Evolutionary conservation across 768 basidiomycete genomes (phyloP), one percentile per base, ranked within the genome.

Genomic region (Agrocybe praecox): DNA sequence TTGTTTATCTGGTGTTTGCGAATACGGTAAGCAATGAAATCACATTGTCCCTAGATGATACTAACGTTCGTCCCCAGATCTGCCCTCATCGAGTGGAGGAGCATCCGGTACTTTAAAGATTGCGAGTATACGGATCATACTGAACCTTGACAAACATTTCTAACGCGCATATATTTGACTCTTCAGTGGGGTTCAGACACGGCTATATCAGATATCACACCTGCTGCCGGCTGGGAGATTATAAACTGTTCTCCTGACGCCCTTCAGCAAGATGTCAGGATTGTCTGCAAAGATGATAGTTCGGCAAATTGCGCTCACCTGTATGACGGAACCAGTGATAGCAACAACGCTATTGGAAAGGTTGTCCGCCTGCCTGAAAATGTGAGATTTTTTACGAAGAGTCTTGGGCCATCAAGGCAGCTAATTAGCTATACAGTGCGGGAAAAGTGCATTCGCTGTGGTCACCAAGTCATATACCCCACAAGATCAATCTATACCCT

Each of bases 161-260:
- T 17, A 24, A 8, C 44, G 2, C 15, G 23, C n/a, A 22, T 24
- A 24, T n/a, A 32, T 42, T 22, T 23, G 42, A 33, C 33, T 6
- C 33, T 32, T 24, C 32, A 78, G 79, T 79, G 74, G 76, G 76
- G 76, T 4, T 55, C 72, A 6, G 32, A 63, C 2, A 61, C 62
- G 43, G 67, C 75, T 7, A 79, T 79, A 18, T 72, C 76, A 6
- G 79, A 80, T 57, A 74, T 80, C 36, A 79, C 79, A 2, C 56
- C 72, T 21, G 78, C 80, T 7, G 82, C 77, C 18, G 83, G 82
- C n/a, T 85, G 82, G 82, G 71, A 74, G 32, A 81, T 85, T 42
- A 63, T 83, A 23, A 74, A 71, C 40, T 85, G 83, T 63, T 69
- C 74, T 36, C 66, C 77, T 2, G 71, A 76, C 52, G 59, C 68